Percentiles rank a stretch among this genome's conserved stretches.
Conservation (phyloP, 345 rosid genomes). For the Bruguiera sexangula region DNA sequence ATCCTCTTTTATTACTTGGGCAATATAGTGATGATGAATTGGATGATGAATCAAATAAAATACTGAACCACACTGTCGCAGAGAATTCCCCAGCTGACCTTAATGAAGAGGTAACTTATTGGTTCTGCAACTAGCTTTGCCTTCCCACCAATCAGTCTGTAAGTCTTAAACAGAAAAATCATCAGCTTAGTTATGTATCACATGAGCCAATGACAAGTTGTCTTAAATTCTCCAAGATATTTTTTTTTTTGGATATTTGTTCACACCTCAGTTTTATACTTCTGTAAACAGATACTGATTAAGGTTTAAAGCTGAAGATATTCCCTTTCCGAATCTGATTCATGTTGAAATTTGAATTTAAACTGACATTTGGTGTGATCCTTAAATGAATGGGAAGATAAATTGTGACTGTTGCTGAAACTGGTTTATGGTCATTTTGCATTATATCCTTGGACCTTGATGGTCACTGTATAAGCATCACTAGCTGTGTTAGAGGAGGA, state of each 20-base stretch:
- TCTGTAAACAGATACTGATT: neutral
- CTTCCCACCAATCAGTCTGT: neutral
- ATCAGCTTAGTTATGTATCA: neutral
- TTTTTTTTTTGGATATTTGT: neutral
- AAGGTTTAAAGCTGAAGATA: neutral
- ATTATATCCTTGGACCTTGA: no score
- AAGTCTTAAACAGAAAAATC: no score
- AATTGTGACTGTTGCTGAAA: no score
- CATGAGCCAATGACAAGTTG: neutral
- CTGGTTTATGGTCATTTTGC: no score
- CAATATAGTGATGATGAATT: slow-evolving; percentile 90
- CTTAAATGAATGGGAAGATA: no score
- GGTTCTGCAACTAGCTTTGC: neutral
- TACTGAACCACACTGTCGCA: slow-evolving; percentile 21
- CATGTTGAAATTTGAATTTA: neutral
- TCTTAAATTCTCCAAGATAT: neutral
- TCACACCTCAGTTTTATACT: neutral
- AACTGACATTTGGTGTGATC: neutral
- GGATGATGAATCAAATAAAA: slow-evolving; percentile 48
- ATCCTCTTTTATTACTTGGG: slow-evolving; percentile 83
- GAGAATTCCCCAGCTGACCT: slow-evolving; percentile 35
- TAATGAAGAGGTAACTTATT: slow-evolving; percentile 50
- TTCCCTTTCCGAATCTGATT: neutral
- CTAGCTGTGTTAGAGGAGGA: neutral
- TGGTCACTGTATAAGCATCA: no score